Evolutionary conservation across 768 basidiomycete genomes (phyloP).

Genomic region (Serendipita sp.): DNA sequence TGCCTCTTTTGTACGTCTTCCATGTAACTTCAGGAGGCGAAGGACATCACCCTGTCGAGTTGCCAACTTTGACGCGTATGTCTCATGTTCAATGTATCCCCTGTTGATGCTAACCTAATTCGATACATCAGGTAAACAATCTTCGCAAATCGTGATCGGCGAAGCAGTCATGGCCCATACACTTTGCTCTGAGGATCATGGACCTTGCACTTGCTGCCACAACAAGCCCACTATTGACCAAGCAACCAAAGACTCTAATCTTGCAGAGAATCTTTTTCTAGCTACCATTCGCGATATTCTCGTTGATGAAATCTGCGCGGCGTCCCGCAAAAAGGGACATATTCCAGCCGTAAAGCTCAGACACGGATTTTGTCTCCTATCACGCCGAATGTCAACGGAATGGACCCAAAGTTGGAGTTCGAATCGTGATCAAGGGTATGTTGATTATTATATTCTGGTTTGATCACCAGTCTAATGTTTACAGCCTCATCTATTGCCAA

Average conservation of each 20-base stretch:
- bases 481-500: background rate
- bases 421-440: background rate
- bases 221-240: background rate
- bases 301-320: background rate
- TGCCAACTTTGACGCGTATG: background rate
- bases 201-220: conserved; percentile 3
- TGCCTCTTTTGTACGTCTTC: conserved; percentile 1
- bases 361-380: background rate
- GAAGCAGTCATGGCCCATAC: background rate
- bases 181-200: background rate
- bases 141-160: background rate
- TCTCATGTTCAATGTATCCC: background rate
- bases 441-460: background rate
- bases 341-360: background rate
- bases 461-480: background rate
- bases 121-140: background rate
- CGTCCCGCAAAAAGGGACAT: background rate
- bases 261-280: background rate
- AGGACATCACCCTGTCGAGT: background rate
- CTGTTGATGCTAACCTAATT: background rate
- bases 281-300: background rate
- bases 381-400: background rate
- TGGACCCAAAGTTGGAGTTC: background rate
- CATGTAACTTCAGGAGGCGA: background rate
- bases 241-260: background rate